Conservation (phyloP, 371 early-diverging fungal genomes). For the Mortierella sp. region DNA sequence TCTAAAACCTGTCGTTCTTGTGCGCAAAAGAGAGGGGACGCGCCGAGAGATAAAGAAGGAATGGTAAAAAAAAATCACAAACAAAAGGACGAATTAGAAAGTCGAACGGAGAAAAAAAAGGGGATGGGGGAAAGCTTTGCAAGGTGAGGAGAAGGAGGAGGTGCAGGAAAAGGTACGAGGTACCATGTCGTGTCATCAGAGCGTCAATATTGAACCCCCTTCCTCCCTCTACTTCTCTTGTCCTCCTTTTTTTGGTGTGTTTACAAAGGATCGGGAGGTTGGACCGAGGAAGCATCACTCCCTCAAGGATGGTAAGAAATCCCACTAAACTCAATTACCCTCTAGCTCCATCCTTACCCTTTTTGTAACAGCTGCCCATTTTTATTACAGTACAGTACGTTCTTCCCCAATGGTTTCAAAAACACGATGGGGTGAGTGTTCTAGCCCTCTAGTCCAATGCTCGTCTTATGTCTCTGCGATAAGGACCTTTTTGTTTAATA, state of each 20-base stretch:
- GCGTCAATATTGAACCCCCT: neutral
- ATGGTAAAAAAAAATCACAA: too few species aligned
- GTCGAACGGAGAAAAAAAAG: neutral
- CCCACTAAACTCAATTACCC: neutral
- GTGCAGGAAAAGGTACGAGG: neutral
- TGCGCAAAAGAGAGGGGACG: neutral
- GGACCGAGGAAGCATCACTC: neutral
- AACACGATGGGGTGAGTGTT: neutral
- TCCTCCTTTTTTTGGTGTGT: too few species aligned
- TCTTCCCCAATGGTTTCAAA: too few species aligned
- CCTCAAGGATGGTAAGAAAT: neutral
- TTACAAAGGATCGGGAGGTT: neutral
- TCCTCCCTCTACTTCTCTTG: neutral
- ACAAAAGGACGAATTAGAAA: neutral
- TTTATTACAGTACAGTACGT: too few species aligned
- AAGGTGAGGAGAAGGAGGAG: neutral
- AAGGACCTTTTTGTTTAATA: too few species aligned
- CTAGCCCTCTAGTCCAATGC: neutral
- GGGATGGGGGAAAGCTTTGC: too few species aligned
- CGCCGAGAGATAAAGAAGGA: neutral
- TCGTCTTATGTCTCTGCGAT: too few species aligned
- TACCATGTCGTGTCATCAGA: neutral
- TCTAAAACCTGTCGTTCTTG: neutral
- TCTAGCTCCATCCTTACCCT: neutral
- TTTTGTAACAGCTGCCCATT: neutral